Evolutionary conservation across 495 filamentous ascomycete genomes (phyloP), one percentile per base, ranked within the genome.

Genomic region (Trypethelium eluteriae): DNA sequence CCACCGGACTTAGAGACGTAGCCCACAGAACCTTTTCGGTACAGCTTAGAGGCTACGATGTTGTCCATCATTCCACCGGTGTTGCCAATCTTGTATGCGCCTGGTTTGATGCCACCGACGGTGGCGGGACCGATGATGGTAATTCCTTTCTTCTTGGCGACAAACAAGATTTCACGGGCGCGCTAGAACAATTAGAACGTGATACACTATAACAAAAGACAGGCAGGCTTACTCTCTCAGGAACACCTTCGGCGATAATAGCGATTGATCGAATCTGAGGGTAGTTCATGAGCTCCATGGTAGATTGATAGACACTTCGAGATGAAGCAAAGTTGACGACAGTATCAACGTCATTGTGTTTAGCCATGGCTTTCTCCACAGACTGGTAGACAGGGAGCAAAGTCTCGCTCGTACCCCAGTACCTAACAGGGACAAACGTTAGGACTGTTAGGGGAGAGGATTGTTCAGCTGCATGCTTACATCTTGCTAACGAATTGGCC

Each of bases 1-100:
- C 94, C 94, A 75, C 94, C 94, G 59, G 94, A 98, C 84, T 98
- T 98, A 83, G 95, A 98, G 78, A 98, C 94, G 78, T 98, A 98
- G 74, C 90, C 94, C 69, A 98, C 93, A 64, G 95, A 98, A 72
- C 94, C 94, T 80, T 91, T 91, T 79, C 94, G 94, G 87, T 98
- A 98, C 63, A 98, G 91, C 87, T 98, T 98, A 79, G 95, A 98
- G 71, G 94, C 93, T 67, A 98, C 94, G 74, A 98, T 98, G 85
- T 98, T 98, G 86, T 98, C 94, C 94, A 98, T 98, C 94, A 98
- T 98, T 79, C 94, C 94, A 86, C 94, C 94, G 69, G 94, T 98
- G 85, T 98, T 98, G 79, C 94, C 94, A 70, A 98, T 98, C 87
- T 98, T 98, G 87, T 90, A 98, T 75, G 89, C 88, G 79, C 94